phyloP scores from a whole-genome alignment of 2,329 filamentous ascomycete species.

The Lachnellula subtilissima region DNA sequence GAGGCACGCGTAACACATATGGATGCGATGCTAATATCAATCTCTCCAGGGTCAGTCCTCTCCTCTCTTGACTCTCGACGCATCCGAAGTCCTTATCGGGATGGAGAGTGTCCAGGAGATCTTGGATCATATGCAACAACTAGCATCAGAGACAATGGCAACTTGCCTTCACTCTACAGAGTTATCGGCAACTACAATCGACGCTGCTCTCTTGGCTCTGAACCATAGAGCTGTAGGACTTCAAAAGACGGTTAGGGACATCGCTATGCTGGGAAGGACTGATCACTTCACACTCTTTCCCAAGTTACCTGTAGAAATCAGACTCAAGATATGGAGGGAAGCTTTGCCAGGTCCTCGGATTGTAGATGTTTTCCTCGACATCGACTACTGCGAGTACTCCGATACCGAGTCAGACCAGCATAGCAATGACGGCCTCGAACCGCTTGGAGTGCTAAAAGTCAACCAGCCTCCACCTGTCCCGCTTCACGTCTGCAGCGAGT shows the following conservation, averaged over 20 bases:
- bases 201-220: neutral
- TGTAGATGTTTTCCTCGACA: neutral
- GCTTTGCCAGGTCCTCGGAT: neutral
- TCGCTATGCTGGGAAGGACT: neutral
- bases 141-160: neutral
- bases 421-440: neutral
- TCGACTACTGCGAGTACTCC: neutral
- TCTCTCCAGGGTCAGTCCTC: neutral
- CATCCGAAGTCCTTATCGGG: neutral
- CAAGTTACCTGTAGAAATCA: neutral
- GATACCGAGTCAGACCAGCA: neutral
- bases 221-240: neutral
- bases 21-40: neutral
- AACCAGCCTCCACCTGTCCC: neutral
- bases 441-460: neutral
- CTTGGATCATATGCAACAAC: neutral
- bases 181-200: neutral
- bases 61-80: neutral
- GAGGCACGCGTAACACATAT: neutral
- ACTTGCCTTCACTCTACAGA: neutral
- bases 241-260: neutral
- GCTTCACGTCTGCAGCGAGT: neutral
- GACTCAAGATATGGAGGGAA: neutral
- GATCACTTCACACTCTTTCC: neutral
- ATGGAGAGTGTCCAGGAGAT: neutral